Conservation (phyloP, 2,329 filamentous ascomycete genomes). For the Stachybotrys chartarum region DNA sequence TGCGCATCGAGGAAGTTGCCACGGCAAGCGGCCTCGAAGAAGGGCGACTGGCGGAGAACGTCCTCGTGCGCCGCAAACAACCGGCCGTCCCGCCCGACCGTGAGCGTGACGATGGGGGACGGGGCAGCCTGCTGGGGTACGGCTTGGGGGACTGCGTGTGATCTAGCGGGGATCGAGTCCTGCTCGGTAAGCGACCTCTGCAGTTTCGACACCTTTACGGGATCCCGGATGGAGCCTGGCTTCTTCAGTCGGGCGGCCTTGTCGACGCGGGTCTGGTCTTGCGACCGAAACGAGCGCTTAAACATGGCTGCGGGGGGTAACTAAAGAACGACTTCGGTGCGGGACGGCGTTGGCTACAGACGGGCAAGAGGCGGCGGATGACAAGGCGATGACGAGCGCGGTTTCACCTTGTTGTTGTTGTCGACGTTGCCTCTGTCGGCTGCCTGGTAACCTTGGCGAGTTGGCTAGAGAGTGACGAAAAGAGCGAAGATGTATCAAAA, state of each 20-base stretch:
- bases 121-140: conserved; percentile 22
- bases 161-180: conserved; percentile 14
- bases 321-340: conserved; percentile 17
- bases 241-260: conserved; percentile 80
- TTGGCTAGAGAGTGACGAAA: conserved; percentile 46
- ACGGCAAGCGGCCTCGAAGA: conserved; percentile 67
- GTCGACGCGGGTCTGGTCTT: conserved; percentile 67
- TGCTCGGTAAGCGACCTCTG: conserved; percentile 69
- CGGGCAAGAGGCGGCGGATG: background rate
- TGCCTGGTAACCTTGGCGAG: conserved; percentile 3
- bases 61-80: conserved; percentile 95
- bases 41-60: conserved; percentile 78
- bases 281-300: conserved; percentile 81
- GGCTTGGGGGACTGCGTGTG: conserved; percentile 6
- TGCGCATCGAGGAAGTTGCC: conserved; percentile 66
- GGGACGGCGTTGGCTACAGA: conserved; percentile 1
- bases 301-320: conserved; percentile 59
- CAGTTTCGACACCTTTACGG: conserved; percentile 75
- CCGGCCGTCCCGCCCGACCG: conserved; percentile 76
- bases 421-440: background rate
- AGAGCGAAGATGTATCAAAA: conserved; percentile 32
- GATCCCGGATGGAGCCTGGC: conserved; percentile 52
- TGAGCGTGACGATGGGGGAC: conserved; percentile 77
- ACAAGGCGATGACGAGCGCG: background rate
- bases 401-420: background rate